phyloP scores from a whole-genome alignment of 805 yeast genomes.

The Myxozyma neglecta region DNA sequence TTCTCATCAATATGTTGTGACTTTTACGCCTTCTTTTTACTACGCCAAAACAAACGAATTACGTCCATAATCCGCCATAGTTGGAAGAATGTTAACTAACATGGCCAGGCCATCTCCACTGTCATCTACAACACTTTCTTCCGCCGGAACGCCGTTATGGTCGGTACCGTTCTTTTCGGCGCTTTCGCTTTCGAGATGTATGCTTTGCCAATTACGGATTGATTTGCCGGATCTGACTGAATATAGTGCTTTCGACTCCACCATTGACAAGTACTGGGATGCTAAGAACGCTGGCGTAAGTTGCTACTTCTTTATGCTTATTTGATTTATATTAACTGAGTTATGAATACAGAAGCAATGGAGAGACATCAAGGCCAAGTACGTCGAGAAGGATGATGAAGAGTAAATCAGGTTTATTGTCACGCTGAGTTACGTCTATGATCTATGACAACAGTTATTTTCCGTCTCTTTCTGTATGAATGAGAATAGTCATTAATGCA shows the following conservation, averaged over 20 bases:
- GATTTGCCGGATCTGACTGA: neutral
- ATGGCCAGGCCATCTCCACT: slow-evolving; percentile 37
- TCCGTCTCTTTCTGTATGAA: neutral
- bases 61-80: neutral
- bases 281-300: slow-evolving; percentile 43
- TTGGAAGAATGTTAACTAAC: neutral
- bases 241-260: slow-evolving; percentile 39
- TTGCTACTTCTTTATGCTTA: neutral
- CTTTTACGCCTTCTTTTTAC: neutral
- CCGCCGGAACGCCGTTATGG: slow-evolving; percentile 81
- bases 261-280: slow-evolving; percentile 42
- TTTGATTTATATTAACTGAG: neutral
- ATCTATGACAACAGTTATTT: neutral
- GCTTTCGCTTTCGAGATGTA: slow-evolving; percentile 74
- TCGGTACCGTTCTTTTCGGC: slow-evolving; percentile 70
- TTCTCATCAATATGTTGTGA: no score
- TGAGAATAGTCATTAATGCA: neutral
- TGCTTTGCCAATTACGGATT: neutral
- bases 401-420: neutral
- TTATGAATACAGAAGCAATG: slow-evolving; percentile 26
- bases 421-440: neutral
- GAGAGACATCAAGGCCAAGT: slow-evolving; percentile 30
- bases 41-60: neutral
- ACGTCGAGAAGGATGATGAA: slow-evolving; percentile 24
- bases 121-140: slow-evolving; percentile 57